A percentile compares a stretch with the other conserved stretches of the same genome.
phyloP scores from a whole-genome alignment of 2,329 filamentous ascomycete genomes.

The Fusarium subtropicale region DNA sequence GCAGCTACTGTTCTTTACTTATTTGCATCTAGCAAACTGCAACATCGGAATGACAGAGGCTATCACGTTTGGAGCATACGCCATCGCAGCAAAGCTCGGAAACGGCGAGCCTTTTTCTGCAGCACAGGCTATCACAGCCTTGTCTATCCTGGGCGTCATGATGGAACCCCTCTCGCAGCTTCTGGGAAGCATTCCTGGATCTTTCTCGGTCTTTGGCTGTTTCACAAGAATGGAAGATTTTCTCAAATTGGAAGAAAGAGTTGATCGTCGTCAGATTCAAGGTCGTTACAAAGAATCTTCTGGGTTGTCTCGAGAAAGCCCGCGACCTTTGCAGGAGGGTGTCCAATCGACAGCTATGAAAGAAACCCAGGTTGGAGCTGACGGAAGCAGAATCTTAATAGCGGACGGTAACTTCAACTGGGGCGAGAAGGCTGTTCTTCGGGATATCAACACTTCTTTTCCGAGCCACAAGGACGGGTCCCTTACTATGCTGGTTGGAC shows the following conservation, averaged over 20 bases:
- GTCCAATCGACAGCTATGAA: slow-evolving; percentile 25
- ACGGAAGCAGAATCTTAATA: slow-evolving; percentile 35
- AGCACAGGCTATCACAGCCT: slow-evolving; percentile 48
- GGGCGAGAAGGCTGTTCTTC: slow-evolving; percentile 45
- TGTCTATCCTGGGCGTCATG: slow-evolving; percentile 50
- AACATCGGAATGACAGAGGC: slow-evolving; percentile 46
- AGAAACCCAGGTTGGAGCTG: not conserved
- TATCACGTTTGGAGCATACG: slow-evolving; percentile 49
- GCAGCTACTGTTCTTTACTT: not conserved
- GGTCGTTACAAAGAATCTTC: not conserved
- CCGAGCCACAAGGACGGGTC: slow-evolving; percentile 37
- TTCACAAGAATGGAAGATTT: slow-evolving; percentile 51
- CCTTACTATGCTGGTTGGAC: slow-evolving; percentile 49
- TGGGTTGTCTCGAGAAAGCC: not conserved
- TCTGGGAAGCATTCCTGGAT: slow-evolving; percentile 44
- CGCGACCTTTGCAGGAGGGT: not conserved
- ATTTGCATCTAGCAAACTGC: slow-evolving; percentile 40
- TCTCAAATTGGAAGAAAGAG: slow-evolving; percentile 41
- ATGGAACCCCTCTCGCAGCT: slow-evolving; percentile 44
- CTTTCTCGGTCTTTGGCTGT: slow-evolving; percentile 47
- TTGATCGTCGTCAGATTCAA: slow-evolving; percentile 41
- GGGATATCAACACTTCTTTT: slow-evolving; percentile 43
- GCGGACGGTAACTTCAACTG: slow-evolving; percentile 45
- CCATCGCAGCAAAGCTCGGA: slow-evolving; percentile 45
- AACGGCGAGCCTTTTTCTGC: slow-evolving; percentile 46